Conservation (phyloP, 2,329 filamentous ascomycete genomes). For the Microdochium nivale region DNA sequence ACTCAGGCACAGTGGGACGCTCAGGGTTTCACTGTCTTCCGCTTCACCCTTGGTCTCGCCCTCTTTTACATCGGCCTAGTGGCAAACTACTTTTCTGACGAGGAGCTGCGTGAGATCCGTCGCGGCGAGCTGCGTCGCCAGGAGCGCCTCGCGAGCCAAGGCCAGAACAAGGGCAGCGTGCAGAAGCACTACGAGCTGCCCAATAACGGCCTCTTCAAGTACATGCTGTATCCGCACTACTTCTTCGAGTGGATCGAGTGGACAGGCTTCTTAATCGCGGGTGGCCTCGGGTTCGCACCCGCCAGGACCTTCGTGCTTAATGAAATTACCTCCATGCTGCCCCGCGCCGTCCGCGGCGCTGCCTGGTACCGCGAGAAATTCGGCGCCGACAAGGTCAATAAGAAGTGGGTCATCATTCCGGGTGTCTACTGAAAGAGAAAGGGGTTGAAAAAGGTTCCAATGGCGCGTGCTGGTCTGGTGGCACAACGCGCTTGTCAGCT, state of each 20-base stretch:
- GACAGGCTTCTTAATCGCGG: constrained; percentile 76
- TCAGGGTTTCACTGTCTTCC: constrained; percentile 27
- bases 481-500: no score
- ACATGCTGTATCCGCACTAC: constrained; percentile 86
- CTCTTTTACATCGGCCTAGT: constrained; percentile 71
- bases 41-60: constrained; percentile 56
- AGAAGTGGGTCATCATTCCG: constrained; percentile 63
- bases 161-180: constrained; percentile 34
- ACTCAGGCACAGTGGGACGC: constrained; percentile 42
- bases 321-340: constrained; percentile 83
- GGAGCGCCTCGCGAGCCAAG: constrained; percentile 30
- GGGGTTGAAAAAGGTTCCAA: no score
- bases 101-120: constrained; percentile 79
- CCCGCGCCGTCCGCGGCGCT: constrained; percentile 71
- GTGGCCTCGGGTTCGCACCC: constrained; percentile 59
- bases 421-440: constrained; percentile 9
- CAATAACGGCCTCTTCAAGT: constrained; percentile 70
- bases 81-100: constrained; percentile 83
- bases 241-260: constrained; percentile 97
- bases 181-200: constrained; percentile 86
- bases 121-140: constrained; percentile 56
- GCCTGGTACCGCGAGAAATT: constrained; percentile 86
- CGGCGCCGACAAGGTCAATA: constrained; percentile 70
- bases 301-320: constrained; percentile 79
- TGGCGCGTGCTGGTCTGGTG: no score